Evolutionary conservation across 148 eudicot species (phyloP), one percentile per base, ranked within the genome.

Genomic region (Rhododendron ferrugineum): DNA sequence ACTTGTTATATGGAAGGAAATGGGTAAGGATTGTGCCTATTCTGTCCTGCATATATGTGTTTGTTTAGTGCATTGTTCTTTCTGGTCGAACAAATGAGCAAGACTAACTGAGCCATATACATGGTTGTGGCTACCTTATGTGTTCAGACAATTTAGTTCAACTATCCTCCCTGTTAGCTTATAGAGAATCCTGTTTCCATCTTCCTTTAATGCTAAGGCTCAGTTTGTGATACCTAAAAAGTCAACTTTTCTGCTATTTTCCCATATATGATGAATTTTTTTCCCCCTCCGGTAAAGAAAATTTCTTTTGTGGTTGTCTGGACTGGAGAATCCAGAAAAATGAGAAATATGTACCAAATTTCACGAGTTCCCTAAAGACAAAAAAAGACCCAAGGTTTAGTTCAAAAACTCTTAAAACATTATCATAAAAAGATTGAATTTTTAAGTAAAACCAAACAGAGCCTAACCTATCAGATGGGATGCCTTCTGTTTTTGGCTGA

Each of bases 1-100:
- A 93, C 90, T 83, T 94, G 85, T 77, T 97, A 26, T 89, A 93
- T 47, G 95, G 93, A 70, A 89, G 94, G 72, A 95, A 66, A 89
- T 97, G 99, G 99, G 99, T 97, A 92, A 91, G 82, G 58, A 66
- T 16, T 64, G 8, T 37, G 22, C 37, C n/a, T 11, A 20, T 30
- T 70, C 50, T 72, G 7, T 42, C 26, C 56, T 73, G 9, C 42
- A 81, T 28, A 81, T 28, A 4, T 36, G 72, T 26, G 13, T 42
- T 49, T 42, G 72, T 44, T 36, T 30, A 11, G 26, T 28, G 11
- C 23, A 64, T 80, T 70, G 34, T 36, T 36, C 78, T 64, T 79
- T 64, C 28, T 66, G 44, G 74, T 77, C 44, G 40, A 47, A 64
- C 78, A 42, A 70, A 54, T 40, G 49, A 74, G 44, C 32, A 50